Conservation (phyloP, 2,329 filamentous ascomycete genomes). For the Aureobasidium sp. region DNA sequence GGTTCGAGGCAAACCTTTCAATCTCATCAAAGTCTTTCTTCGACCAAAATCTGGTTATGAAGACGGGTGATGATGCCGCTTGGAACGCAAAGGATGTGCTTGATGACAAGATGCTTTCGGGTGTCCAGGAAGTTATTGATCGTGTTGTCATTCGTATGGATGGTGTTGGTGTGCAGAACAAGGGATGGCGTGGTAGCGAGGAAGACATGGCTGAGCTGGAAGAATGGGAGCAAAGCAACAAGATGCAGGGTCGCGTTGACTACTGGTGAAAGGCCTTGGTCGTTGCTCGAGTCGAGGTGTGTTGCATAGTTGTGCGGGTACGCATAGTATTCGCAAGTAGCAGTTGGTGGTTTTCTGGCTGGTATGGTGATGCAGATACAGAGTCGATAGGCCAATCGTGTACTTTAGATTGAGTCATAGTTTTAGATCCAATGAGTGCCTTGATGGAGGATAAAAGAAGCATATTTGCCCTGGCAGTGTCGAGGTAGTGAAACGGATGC, state of each 20-base stretch:
- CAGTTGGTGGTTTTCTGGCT: background rate
- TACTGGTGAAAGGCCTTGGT: background rate
- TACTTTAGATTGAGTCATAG: background rate
- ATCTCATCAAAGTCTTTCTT: slow-evolving; percentile 4
- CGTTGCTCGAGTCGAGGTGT: background rate
- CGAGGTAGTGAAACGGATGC: background rate
- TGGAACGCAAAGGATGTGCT: slow-evolving; percentile 14
- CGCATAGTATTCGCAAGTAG: no score
- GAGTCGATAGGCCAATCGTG: background rate
- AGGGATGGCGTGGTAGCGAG: slow-evolving; percentile 14
- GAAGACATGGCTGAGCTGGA: background rate
- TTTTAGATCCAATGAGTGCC: background rate
- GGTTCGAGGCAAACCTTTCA: slow-evolving; percentile 19
- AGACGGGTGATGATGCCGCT: slow-evolving; percentile 8
- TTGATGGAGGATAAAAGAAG: background rate
- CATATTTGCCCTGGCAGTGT: background rate
- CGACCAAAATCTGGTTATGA: slow-evolving; percentile 7
- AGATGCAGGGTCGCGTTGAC: background rate
- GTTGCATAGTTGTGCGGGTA: background rate
- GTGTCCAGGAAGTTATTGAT: slow-evolving; percentile 13
- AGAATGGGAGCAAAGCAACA: background rate
- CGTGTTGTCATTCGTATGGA: slow-evolving; percentile 18
- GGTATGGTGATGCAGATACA: background rate
- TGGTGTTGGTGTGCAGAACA: slow-evolving; percentile 18
- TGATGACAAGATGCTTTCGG: background rate